Base-by-base conservation (phyloP, 352 stramenopile genomes). In the Pythium sp. region DNA sequence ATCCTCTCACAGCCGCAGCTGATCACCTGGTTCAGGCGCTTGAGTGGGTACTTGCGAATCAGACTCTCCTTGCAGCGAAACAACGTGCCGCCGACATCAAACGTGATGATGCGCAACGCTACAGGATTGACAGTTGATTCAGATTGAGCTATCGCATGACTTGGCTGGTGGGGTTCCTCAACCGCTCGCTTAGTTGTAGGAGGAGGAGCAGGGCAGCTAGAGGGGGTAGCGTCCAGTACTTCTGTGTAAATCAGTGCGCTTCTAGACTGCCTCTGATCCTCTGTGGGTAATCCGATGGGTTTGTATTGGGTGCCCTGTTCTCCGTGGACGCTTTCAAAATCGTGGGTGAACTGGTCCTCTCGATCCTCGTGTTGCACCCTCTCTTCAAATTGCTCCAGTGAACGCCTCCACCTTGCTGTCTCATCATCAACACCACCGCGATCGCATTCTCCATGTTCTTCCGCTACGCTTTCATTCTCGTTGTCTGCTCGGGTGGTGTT, bases 41-140 rank as follows among this genome's bases (percentile, higher is more conserved):
- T 91, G n/a, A 67, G 57, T 5, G 86, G 83, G 55, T 78, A 82
- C 60, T 86, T 88, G 47, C 74, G 73, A 47, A 92, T 80, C 32
- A 92, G 72, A 34, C 74, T 81, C 51, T 81, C 79, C 68, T 89
- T 89, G 74, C 83, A 92, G 1, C 77, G 79, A 61, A 93, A 93
- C 12, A 90, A 57, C 28, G 71, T 84, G 2, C 86, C 83, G n/a
- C 86, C 76, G 1, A 93, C 86, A 22, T 93, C 86, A 54, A 93
- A 92, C 5, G 73, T 62, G 15, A 86, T 47, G 28, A 84, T 67
- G 1, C 69, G 65, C 12, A 73, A 30, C n/a, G 34, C 28, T 32
- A 4, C 28, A 14, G 49, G 34, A 47, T 66, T 30, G 14, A 1
- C 51, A 9, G 15, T 58, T 24, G 22, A 14, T 3, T 3, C n/a